Evolutionary conservation across 2,329 filamentous ascomycete species (phyloP).

Genomic region (Arthrinium puccinioides): DNA sequence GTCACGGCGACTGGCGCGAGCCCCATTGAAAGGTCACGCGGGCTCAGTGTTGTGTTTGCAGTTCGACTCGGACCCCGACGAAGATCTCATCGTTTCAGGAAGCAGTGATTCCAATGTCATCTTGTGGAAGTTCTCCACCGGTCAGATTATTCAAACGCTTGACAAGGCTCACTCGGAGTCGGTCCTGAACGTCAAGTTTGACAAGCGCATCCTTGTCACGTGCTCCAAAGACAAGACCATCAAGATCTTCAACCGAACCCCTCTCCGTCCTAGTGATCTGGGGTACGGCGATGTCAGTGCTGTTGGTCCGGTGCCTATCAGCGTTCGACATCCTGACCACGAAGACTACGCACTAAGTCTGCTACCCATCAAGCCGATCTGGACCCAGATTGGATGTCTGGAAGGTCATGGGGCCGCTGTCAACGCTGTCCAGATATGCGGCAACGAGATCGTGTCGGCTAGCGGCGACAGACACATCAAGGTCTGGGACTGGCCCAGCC

Average conservation of each 20-base stretch:
- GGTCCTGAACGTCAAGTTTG: conserved; percentile 88
- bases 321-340: conserved; percentile 48
- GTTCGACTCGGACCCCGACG: conserved; percentile 79
- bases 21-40: conserved; percentile 68
- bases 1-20: conserved; percentile 66
- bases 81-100: conserved; percentile 91
- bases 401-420: conserved; percentile 86
- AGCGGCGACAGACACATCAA: conserved; percentile 93
- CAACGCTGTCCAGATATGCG: conserved; percentile 88
- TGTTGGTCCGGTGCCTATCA: conserved; percentile 46
- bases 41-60: conserved; percentile 92
- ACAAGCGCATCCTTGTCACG: conserved; percentile 84
- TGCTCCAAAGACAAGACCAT: conserved; percentile 97
- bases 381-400: conserved; percentile 69
- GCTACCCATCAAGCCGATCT: conserved; percentile 53
- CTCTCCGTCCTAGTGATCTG: conserved; percentile 53
- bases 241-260: conserved; percentile 84
- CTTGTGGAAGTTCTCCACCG: conserved; percentile 89
- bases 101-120: conserved; percentile 90
- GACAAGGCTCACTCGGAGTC: conserved; percentile 77
- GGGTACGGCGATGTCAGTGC: conserved; percentile 39
- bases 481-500: conserved; percentile 84
- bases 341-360: conserved; percentile 36
- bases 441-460: conserved; percentile 83
- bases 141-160: conserved; percentile 71